Percentiles rank a stretch among this genome's conserved stretches.
These are phyloP conservation scores for Xylariales sp. DNA, from an alignment of 2,329 filamentous ascomycete genomes.

Conservation along the genomic window DNA sequence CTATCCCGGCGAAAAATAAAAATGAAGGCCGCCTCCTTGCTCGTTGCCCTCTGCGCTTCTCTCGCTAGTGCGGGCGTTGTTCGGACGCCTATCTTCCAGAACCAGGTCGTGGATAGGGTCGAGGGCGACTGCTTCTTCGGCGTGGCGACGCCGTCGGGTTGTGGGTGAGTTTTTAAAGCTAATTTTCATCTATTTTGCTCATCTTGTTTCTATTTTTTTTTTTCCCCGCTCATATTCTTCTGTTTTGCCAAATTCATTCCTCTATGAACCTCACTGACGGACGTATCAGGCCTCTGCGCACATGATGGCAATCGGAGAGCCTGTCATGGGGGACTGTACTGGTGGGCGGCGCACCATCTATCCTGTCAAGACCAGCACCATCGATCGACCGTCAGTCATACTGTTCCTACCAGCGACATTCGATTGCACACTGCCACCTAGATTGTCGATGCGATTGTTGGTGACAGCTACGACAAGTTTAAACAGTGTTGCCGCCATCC, in stretches of 20 bases:
- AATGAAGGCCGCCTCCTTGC: constrained; percentile 57
- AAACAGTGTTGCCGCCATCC: no score
- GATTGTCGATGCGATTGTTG: background rate
- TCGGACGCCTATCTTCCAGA: constrained; percentile 62
- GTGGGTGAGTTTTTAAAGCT: constrained; percentile 59
- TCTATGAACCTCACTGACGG: background rate
- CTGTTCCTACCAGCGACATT: background rate
- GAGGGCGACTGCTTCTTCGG: constrained; percentile 67
- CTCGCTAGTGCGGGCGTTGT: constrained; percentile 65
- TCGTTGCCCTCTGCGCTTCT: constrained; percentile 59
- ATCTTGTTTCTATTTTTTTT: background rate
- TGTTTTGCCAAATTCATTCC: no score
- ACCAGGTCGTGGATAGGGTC: constrained; percentile 63
- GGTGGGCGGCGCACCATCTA: background rate
- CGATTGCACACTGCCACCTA: background rate
- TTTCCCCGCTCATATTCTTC: background rate
- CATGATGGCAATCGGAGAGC: background rate
- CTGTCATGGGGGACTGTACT: background rate
- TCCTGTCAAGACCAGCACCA: background rate
- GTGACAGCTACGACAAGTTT: background rate
- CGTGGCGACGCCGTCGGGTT: constrained; percentile 66
- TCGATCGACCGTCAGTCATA: background rate
- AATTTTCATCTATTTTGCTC: background rate
- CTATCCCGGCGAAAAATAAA: constrained; percentile 34
- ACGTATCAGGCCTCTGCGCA: constrained; percentile 21